Base-by-base conservation (phyloP, 805 yeast species). In the Spathaspora arborariae region DNA sequence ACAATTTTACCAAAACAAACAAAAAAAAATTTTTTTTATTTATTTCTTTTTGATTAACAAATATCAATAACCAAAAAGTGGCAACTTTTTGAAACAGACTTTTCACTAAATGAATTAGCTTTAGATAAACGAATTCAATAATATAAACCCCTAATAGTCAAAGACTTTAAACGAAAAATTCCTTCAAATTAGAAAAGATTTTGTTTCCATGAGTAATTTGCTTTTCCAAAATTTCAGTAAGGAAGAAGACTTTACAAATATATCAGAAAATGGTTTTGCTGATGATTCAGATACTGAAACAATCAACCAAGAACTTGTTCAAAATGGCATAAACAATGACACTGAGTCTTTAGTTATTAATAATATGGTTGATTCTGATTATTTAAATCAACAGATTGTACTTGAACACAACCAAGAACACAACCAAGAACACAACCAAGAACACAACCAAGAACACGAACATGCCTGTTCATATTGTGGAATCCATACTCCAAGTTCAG, bases 391-490 rank as follows among this genome's bases (percentile, higher is more conserved):
- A 30, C 35, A 30, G 35, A 6, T 30, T 7, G 40, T 33, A 16
- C 42, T 35, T 44, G 9, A 21, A 4, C 36, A 39, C n/a, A 48
- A 42, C 18, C 21, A 42, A 27, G 42, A 38, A 2, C 44, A 45
- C 10, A 2, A 20, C 4, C 18, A 22, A 9, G 40, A 27, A 4
- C 27, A 24, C 27, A 27, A 30, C 18, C 13, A 22, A n/a, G 45
- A 40, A 10, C 39, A 39, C 8, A 21, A 37, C 2, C 24, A 36
- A 4, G 19, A 39, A 8, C 20, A 39, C 24, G 49, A 42, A 37
- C 64, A 69, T 49, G 68, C 76, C 1, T 79, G 84, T 55, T 59
- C 77, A 2, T 90, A 90, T 63, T 90, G 97, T 68, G 94, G 90
- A 1, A 72, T 88, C 21, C 81, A 80, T 49, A 64, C 79, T 8